phyloP scores from a whole-genome alignment of 371 early-diverging fungal species.

The Lichtheimia corymbifera region DNA sequence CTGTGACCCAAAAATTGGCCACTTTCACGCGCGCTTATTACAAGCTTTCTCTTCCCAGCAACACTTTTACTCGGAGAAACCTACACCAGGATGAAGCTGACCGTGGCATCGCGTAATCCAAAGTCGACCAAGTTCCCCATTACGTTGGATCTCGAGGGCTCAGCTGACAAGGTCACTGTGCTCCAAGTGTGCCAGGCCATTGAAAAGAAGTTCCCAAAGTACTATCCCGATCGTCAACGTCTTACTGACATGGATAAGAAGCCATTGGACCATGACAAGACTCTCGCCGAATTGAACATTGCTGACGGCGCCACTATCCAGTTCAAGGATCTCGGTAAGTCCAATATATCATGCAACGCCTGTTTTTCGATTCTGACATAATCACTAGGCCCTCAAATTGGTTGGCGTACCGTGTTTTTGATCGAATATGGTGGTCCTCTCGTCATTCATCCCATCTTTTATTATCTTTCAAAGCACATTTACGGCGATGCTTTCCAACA shows the following conservation, averaged over 20 bases:
- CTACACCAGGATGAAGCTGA: slow-evolving; percentile 38
- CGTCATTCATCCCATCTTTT: slow-evolving; percentile 85
- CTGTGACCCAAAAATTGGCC: background rate
- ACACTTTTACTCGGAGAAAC: background rate
- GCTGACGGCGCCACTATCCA: slow-evolving; percentile 63
- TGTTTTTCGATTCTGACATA: background rate
- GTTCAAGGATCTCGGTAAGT: slow-evolving; percentile 82
- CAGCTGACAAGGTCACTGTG: slow-evolving; percentile 56
- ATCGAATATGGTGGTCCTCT: slow-evolving; percentile 94
- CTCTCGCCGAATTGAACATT: slow-evolving; percentile 60
- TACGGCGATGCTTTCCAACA: slow-evolving; percentile 71
- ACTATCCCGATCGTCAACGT: slow-evolving; percentile 77
- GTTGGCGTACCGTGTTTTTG: slow-evolving; percentile 93
- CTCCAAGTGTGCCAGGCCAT: slow-evolving; percentile 67
- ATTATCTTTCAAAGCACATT: slow-evolving; percentile 64
- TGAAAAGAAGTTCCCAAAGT: slow-evolving; percentile 59
- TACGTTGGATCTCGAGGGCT: slow-evolving; percentile 59
- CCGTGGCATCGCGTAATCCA: slow-evolving; percentile 43
- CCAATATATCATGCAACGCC: background rate
- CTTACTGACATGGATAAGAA: slow-evolving; percentile 62
- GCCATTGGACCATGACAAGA: slow-evolving; percentile 59
- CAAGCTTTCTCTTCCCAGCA: background rate
- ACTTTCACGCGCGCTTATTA: background rate
- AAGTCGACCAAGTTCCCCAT: slow-evolving; percentile 58
- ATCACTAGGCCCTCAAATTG: slow-evolving; percentile 84